These are phyloP conservation scores for Rugosomyces carneus DNA, from an alignment of 1,284 basidiomycete genomes.

Conservation along the genomic window DNA sequence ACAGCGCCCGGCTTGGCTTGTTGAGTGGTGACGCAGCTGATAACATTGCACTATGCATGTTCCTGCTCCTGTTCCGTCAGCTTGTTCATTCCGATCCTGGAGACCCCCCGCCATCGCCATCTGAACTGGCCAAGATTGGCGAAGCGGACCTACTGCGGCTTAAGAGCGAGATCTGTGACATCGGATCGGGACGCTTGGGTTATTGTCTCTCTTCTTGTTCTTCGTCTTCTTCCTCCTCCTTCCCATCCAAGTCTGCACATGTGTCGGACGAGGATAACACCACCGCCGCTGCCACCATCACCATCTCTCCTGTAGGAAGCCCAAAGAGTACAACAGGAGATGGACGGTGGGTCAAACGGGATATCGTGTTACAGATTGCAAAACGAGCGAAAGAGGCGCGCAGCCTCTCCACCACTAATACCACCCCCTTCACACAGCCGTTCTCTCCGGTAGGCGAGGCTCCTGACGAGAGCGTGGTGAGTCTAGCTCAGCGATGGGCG, in stretches of 20 bases:
- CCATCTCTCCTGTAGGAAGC: background rate
- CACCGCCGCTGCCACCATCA: background rate
- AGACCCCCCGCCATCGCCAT: conserved; percentile 20
- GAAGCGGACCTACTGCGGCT: conserved; percentile 50
- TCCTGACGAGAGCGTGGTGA: conserved; percentile 46
- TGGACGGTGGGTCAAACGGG: conserved; percentile 47
- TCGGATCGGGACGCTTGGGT: conserved; percentile 58
- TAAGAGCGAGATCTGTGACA: conserved; percentile 74
- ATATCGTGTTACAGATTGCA: conserved; percentile 62
- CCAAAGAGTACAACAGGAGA: conserved; percentile 31
- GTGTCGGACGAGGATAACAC: conserved; percentile 17
- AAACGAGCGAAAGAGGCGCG: conserved; percentile 48
- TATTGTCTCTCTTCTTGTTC: conserved; percentile 32
- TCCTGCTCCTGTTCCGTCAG: conserved; percentile 77
- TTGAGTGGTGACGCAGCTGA: conserved; percentile 74
- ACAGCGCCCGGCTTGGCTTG: conserved; percentile 65
- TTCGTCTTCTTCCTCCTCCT: conserved; percentile 3
- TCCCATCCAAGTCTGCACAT: conserved; percentile 22
- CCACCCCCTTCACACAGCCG: conserved; percentile 7
- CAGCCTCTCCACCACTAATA: conserved; percentile 7
- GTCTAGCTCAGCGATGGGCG: conserved; percentile 59
- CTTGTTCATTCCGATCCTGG: conserved; percentile 45
- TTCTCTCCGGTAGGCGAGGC: conserved; percentile 25
- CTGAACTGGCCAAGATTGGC: conserved; percentile 28
- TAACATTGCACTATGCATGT: conserved; percentile 72